A percentile compares a stretch with the other conserved stretches of the same genome.
Evolutionary conservation across 1,284 basidiomycete genomes (phyloP).

Genomic region (Cutaneotrichosporon mucoides): DNA sequence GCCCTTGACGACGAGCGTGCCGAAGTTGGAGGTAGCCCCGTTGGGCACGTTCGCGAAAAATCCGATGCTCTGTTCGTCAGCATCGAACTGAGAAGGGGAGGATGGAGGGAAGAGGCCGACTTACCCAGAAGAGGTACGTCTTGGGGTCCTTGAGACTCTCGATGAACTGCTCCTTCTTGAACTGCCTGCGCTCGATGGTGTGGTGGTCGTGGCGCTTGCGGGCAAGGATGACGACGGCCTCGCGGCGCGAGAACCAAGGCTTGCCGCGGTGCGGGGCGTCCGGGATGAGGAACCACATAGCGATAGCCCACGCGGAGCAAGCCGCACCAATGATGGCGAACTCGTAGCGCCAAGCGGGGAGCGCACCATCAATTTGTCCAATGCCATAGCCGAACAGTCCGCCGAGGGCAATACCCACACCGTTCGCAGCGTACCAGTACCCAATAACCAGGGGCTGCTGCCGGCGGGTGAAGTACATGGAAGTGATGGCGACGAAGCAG

Average conservation of each 20-base stretch:
- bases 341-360: constrained; percentile 44
- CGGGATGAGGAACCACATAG: constrained; percentile 34
- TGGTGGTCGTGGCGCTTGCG: constrained; percentile 46
- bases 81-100: no score
- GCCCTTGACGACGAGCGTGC: constrained; percentile 19
- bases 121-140: constrained; percentile 25
- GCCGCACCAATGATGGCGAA: constrained; percentile 41
- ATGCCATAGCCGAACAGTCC: constrained; percentile 40
- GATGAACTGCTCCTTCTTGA: constrained; percentile 45
- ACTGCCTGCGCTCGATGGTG: constrained; percentile 46
- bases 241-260: constrained; percentile 39
- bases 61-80: constrained; percentile 37
- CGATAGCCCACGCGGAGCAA: constrained; percentile 36
- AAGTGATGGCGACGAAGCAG: constrained; percentile 34
- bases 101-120: not conserved
- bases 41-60: constrained; percentile 43
- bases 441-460: constrained; percentile 42
- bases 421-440: constrained; percentile 40
- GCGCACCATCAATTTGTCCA: constrained; percentile 36
- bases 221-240: constrained; percentile 44
- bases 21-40: constrained; percentile 26
- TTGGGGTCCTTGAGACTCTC: constrained; percentile 45
- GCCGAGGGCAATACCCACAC: constrained; percentile 36
- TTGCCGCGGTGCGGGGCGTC: constrained; percentile 33
- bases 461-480: constrained; percentile 35